Evolutionary conservation across 805 yeast species (phyloP).

Genomic region (Kodamaea leandrae): DNA sequence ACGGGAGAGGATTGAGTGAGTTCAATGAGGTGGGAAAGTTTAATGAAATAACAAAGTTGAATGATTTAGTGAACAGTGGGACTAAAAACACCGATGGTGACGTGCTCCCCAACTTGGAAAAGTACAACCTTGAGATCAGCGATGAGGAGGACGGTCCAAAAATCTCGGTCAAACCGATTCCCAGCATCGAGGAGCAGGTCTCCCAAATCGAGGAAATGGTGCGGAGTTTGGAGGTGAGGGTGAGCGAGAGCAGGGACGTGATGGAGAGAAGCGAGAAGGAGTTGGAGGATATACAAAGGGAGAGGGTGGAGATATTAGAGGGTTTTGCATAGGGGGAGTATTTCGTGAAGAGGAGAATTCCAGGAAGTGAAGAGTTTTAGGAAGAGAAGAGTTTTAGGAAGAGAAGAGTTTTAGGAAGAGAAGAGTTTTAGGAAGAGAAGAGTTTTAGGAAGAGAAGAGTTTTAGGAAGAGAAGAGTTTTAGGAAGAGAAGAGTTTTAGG

Average conservation of each 20-base stretch:
- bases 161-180: constrained; percentile 1
- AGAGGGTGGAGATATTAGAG: not conserved
- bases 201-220: not conserved
- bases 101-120: not conserved
- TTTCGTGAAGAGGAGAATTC: not conserved
- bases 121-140: constrained; percentile 6
- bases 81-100: too few relatives aligned
- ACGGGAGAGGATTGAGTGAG: too few relatives aligned
- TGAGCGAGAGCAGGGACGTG: not conserved
- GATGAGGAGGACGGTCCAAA: constrained; percentile 9
- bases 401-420: too few relatives aligned
- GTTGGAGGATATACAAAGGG: not conserved
- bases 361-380: not conserved
- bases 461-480: too few relatives aligned
- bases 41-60: too few relatives aligned
- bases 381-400: too few relatives aligned
- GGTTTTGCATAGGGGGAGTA: not conserved
- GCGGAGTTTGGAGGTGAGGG: not conserved
- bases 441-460: too few relatives aligned
- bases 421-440: too few relatives aligned
- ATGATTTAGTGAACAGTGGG: too few relatives aligned
- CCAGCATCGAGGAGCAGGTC: constrained; percentile 7
- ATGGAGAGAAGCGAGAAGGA: not conserved
- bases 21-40: not conserved
- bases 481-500: too few relatives aligned